A percentile compares a stretch with the other conserved stretches of the same genome.
These are phyloP conservation scores for Aspergillus awamori DNA, from an alignment of 2,329 filamentous ascomycete genomes.

Conservation along the genomic window DNA sequence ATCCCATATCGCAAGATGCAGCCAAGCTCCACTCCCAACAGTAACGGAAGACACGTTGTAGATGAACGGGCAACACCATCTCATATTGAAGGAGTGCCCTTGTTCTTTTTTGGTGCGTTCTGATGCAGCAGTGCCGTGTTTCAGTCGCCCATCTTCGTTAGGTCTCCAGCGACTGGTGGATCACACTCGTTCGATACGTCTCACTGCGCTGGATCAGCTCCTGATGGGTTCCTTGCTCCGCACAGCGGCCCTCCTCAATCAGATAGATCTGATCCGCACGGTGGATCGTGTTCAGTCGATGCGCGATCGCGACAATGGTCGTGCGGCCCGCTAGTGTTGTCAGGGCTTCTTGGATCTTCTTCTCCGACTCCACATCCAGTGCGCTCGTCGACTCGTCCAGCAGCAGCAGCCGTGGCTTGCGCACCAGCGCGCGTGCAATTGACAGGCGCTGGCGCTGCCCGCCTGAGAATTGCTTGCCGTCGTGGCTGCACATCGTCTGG, in stretches of 20 bases:
- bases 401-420: conserved; percentile 58
- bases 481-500: conserved; percentile 60
- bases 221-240: conserved; percentile 53
- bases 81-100: neutral
- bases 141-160: conserved; percentile 13
- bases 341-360: conserved; percentile 49
- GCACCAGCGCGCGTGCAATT: conserved; percentile 60
- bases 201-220: conserved; percentile 54
- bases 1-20: neutral
- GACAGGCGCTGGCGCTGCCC: conserved; percentile 62
- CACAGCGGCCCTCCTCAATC: conserved; percentile 53
- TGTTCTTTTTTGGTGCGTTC: neutral
- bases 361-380: conserved; percentile 58
- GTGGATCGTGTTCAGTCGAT: conserved; percentile 46
- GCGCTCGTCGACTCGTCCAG: conserved; percentile 64
- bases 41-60: neutral
- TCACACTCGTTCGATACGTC: conserved; percentile 54
- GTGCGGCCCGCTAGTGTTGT: conserved; percentile 36
- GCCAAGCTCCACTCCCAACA: neutral
- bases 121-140: neutral
- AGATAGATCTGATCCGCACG: conserved; percentile 79
- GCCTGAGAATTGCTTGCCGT: conserved; percentile 58
- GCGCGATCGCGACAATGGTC: conserved; percentile 47
- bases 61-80: neutral
- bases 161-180: conserved; percentile 51